Percentiles rank a stretch among this genome's conserved stretches.
These are phyloP conservation scores for Rhizophora mangle DNA, from an alignment of 345 rosid genomes.

Conservation along the genomic window DNA sequence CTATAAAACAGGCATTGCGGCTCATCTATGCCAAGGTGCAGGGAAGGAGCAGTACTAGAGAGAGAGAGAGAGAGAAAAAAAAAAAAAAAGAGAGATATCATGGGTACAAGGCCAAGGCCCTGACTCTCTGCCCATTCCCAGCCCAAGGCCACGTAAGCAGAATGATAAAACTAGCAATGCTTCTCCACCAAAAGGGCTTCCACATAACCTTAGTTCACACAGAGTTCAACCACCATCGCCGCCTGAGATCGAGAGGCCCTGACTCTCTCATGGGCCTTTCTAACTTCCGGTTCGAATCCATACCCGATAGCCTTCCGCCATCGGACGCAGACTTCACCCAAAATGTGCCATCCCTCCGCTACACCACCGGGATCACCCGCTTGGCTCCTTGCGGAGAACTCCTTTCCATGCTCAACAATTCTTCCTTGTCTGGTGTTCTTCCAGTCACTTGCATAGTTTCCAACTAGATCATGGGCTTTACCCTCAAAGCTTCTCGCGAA, in stretches of 20 bases:
- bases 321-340: slow-evolving; percentile 14
- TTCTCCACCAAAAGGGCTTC: slow-evolving; percentile 14
- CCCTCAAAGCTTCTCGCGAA: slow-evolving; percentile 8
- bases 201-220: slow-evolving; percentile 13
- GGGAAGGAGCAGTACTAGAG: not conserved
- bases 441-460: slow-evolving; percentile 16
- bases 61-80: not conserved
- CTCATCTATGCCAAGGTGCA: not conserved
- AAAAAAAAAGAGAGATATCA: too few species aligned
- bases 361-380: slow-evolving; percentile 6
- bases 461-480: slow-evolving; percentile 11
- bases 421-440: not conserved
- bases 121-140: too few species aligned
- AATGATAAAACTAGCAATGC: not conserved
- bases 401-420: slow-evolving; percentile 10
- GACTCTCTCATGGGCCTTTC: slow-evolving; percentile 3
- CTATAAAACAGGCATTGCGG: too few species aligned
- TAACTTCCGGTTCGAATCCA: slow-evolving; percentile 2
- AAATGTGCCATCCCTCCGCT: slow-evolving; percentile 12
- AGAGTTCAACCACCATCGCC: slow-evolving; percentile 14
- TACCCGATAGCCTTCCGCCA: slow-evolving; percentile 16
- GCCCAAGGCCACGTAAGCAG: slow-evolving; percentile 16
- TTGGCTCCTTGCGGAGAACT: slow-evolving; percentile 8
- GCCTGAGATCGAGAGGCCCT: slow-evolving; percentile 8
- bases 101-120: too few species aligned